Percentiles rank a stretch among this genome's conserved stretches.
Conservation (phyloP, 1,284 basidiomycete species). For the Rhizopogon hawkerae region DNA sequence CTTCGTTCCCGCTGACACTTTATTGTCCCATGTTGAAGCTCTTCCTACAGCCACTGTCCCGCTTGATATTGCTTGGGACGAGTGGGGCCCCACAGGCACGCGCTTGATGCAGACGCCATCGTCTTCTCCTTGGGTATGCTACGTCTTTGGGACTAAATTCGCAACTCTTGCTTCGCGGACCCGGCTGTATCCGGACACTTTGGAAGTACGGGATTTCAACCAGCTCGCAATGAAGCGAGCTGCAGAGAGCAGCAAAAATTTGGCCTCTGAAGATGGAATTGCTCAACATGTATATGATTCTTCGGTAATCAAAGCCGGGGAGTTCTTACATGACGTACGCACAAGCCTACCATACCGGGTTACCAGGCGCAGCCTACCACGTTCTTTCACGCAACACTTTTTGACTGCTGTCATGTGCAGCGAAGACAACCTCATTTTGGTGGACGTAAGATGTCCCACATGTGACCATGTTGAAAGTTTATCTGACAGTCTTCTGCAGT, state of each 20-base stretch:
- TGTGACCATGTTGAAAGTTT: not conserved
- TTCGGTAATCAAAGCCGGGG: conserved; percentile 15
- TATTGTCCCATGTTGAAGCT: conserved; percentile 30
- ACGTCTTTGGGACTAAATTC: conserved; percentile 45
- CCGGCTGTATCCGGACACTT: conserved; percentile 9
- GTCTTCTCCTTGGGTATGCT: conserved; percentile 49
- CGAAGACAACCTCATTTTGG: conserved; percentile 46
- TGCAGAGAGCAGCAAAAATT: conserved; percentile 7
- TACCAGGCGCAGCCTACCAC: conserved; percentile 14
- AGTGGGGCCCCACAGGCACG: conserved; percentile 44
- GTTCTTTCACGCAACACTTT: conserved; percentile 5
- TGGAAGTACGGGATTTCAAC: conserved; percentile 48
- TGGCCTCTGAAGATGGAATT: conserved; percentile 13
- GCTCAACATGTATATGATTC: conserved; percentile 15
- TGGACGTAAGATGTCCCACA: conserved; percentile 30
- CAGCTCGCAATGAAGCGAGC: conserved; percentile 31
- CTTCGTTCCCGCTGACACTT: conserved; percentile 41
- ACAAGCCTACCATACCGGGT: conserved; percentile 41
- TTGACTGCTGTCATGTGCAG: conserved; percentile 39
- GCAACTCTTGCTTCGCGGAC: conserved; percentile 20
- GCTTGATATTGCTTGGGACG: conserved; percentile 35
- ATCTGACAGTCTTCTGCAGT: conserved; percentile 7
- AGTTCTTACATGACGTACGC: conserved; percentile 32
- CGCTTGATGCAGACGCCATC: conserved; percentile 31
- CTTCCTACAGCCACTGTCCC: conserved; percentile 17